These are phyloP conservation scores for Pneumocystis jirovecii DNA, from an alignment of 1,139 yeast genomes.

Conservation along the genomic window DNA sequence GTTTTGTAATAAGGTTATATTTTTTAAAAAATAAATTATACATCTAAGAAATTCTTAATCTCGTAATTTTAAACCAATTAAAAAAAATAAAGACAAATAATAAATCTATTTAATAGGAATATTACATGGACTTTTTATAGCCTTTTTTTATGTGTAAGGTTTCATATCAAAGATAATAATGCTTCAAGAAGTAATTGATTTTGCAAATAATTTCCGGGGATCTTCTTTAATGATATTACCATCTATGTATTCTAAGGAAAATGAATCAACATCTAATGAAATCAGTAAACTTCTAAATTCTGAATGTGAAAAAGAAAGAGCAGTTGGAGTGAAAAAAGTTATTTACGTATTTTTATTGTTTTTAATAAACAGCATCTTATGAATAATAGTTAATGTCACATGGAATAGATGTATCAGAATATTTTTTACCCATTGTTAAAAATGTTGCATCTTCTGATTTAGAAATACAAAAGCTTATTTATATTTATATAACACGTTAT, in stretches of 20 bases:
- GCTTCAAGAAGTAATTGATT: not conserved
- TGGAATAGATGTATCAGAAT: conserved; percentile 47
- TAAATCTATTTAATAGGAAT: no score
- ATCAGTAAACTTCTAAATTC: not conserved
- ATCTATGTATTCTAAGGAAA: not conserved
- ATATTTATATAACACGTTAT: conserved; percentile 57
- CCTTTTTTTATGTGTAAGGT: no score
- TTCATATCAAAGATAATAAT: not conserved
- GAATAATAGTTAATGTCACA: conserved; percentile 29
- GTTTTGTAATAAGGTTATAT: not conserved
- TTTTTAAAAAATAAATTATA: not conserved
- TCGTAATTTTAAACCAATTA: not conserved
- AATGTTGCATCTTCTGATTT: conserved; percentile 61
- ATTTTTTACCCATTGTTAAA: conserved; percentile 79
- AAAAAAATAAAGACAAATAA: no score
- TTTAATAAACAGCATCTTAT: not conserved
- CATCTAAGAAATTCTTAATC: not conserved
- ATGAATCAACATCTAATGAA: not conserved
- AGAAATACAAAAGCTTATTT: conserved; percentile 62
- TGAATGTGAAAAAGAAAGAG: not conserved
- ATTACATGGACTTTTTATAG: no score
- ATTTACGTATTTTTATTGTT: not conserved
- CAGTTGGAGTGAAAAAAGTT: not conserved
- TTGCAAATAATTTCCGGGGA: not conserved
- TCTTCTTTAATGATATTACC: not conserved